These are phyloP conservation scores for Earliella scabrosa DNA, from an alignment of 1,284 basidiomycete species.

Conservation along the genomic window DNA sequence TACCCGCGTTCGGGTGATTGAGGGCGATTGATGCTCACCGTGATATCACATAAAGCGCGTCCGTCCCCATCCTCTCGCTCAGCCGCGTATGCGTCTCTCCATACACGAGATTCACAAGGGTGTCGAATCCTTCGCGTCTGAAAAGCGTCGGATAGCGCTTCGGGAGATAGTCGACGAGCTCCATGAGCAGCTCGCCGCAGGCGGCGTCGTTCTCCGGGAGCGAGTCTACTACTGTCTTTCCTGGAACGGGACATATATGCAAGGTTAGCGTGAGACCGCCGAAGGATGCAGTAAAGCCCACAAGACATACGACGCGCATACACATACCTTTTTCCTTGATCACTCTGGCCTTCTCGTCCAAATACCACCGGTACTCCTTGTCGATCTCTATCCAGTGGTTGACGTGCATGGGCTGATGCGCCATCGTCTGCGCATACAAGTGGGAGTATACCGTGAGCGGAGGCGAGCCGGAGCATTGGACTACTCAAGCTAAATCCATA, in stretches of 20 bases:
- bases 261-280: too few species aligned
- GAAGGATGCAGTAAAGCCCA: too few species aligned
- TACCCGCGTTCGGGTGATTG: too few species aligned
- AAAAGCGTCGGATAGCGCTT: constrained; percentile 46
- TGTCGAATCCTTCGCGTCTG: constrained; percentile 24
- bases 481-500: too few species aligned
- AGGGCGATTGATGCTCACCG: constrained; percentile 10
- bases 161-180: constrained; percentile 41
- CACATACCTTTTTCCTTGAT: constrained; percentile 38
- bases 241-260: constrained; percentile 20
- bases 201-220: constrained; percentile 44
- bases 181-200: constrained; percentile 42
- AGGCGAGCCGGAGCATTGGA: too few species aligned
- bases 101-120: constrained; percentile 42
- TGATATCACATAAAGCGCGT: constrained; percentile 36
- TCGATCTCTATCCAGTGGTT: constrained; percentile 50
- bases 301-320: too few species aligned
- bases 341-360: constrained; percentile 41
- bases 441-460: neutral
- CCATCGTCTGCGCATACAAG: constrained; percentile 40
- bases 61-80: constrained; percentile 29
- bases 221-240: constrained; percentile 41
- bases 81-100: constrained; percentile 32
- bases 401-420: constrained; percentile 45
- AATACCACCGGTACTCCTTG: constrained; percentile 42